Base-by-base conservation (phyloP, 495 filamentous ascomycete genomes). In the Sporormia fimetaria region DNA sequence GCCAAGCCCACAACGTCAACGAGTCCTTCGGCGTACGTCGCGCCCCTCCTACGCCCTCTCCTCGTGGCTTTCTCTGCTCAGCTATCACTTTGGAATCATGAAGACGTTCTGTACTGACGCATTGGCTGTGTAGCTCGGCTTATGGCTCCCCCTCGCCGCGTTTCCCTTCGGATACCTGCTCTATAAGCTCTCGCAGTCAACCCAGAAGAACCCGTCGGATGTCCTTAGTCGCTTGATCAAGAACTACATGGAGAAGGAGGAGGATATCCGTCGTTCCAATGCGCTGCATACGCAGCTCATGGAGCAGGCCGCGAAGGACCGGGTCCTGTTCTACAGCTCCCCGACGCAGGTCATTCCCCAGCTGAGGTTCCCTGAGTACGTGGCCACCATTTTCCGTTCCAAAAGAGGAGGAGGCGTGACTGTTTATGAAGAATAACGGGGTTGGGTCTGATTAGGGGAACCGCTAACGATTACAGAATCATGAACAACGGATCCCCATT, bases 351-450 rank as follows among this genome's bases (percentile, higher is more conserved):
- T 63, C 44, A 49, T 58, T 43, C 57, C 73, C 21, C 66, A 71
- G 7, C 56, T 86, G 64, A 72, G 58, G 57, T 76, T 75, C 55
- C 75, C 73, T 25, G 82, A 87, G 81, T 86, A 71, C 54, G 79
- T 44, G 44, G n/a, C 14, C 35, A 37, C 16, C 24, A 23, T 26
- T 20, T 4, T 15, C 4, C 15, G 16, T 2, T 10, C 14, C 28
- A 12, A 12, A 21, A 21, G 18, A 33, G 3, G 7, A n/a, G n/a
- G 28, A 31, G 9, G 18, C 2, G 12, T 22, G 18, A 25, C 21
- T 6, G 9, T 18, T 21, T 5, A 34, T 14, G 2, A 11, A 8
- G 14, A 12, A 18, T 22, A 10, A 15, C 9, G 24, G 22, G 15
- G 8, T 36, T 15, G 3, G 5, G 16, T 17, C 9, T 11, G 16